phyloP scores from a whole-genome alignment of 2,329 filamentous ascomycete genomes.

The Coleophoma cylindrospora region DNA sequence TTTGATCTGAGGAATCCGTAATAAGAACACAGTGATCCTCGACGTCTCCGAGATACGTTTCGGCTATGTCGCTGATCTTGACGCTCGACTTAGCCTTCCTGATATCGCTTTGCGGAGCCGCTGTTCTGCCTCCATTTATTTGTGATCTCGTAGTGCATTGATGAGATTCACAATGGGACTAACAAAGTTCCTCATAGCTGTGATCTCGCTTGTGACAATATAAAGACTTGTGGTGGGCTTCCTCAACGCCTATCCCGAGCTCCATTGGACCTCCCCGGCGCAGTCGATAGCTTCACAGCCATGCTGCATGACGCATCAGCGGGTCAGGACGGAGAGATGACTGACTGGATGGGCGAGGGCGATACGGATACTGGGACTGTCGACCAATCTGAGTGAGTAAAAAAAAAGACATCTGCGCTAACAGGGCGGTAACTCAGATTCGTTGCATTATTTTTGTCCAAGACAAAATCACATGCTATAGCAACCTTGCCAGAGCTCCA shows the following conservation, averaged over 20 bases:
- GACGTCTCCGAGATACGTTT: slow-evolving; percentile 84
- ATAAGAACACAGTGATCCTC: slow-evolving; percentile 84
- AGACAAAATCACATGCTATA: too few species aligned
- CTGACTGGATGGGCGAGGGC: slow-evolving; percentile 1
- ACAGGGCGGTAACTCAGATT: too few species aligned
- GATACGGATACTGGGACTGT: not conserved
- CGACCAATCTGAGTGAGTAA: slow-evolving; percentile 7
- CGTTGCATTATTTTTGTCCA: too few species aligned
- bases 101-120: slow-evolving; percentile 19
- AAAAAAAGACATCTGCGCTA: slow-evolving; percentile 19
- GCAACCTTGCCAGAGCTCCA: too few species aligned
- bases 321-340: not conserved
- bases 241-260: slow-evolving; percentile 6
- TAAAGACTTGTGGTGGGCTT: slow-evolving; percentile 75
- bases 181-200: slow-evolving; percentile 79
- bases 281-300: not conserved
- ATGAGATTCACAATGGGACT: slow-evolving; percentile 82
- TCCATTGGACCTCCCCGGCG: not conserved
- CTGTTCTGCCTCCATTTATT: slow-evolving; percentile 26
- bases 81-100: slow-evolving; percentile 46
- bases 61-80: slow-evolving; percentile 71
- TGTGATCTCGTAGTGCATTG: slow-evolving; percentile 82
- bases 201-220: slow-evolving; percentile 76
- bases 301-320: slow-evolving; percentile 7
- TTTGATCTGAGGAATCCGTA: slow-evolving; percentile 71